These are phyloP conservation scores for Takashimella tepidaria DNA, from an alignment of 1,284 basidiomycete genomes.

Conservation along the genomic window DNA sequence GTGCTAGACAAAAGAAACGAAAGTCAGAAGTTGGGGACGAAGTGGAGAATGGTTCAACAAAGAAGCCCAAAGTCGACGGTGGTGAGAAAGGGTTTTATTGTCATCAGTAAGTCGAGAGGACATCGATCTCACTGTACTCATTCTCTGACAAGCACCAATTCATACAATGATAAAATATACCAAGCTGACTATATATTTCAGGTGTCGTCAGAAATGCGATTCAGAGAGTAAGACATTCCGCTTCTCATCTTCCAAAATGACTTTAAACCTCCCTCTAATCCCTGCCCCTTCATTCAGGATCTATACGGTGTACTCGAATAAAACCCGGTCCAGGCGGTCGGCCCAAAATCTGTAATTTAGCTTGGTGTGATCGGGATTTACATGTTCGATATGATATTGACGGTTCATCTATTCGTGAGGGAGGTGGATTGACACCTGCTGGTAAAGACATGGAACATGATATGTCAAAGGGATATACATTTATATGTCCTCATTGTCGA, in stretches of 20 bases:
- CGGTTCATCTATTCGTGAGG: constrained; percentile 2
- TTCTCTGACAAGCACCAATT: too few relatives aligned
- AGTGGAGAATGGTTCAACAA: not conserved
- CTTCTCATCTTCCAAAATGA: not conserved
- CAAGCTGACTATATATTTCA: too few relatives aligned
- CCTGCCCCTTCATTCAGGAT: constrained; percentile 8
- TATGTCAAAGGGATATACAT: constrained; percentile 12
- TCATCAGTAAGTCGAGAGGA: constrained; percentile 24
- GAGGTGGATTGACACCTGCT: constrained; percentile 1
- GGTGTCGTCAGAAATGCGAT: constrained; percentile 3
- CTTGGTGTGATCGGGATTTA: constrained; percentile 33
- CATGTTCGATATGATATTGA: constrained; percentile 21
- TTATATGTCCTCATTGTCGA: constrained; percentile 30
- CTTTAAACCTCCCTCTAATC: too few relatives aligned
- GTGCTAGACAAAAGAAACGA: not conserved
- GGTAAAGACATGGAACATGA: constrained; percentile 11
- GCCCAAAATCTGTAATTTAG: constrained; percentile 24
- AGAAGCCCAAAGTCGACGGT: constrained; percentile 2
- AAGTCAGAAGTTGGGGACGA: not conserved
- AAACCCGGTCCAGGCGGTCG: constrained; percentile 6
- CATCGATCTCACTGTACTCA: too few relatives aligned
- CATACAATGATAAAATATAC: too few relatives aligned
- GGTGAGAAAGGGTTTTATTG: constrained; percentile 25
- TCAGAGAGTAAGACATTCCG: not conserved
- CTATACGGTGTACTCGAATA: constrained; percentile 30